Conservation (phyloP, 2,329 filamentous ascomycete genomes). For the Colletotrichum cereale region DNA sequence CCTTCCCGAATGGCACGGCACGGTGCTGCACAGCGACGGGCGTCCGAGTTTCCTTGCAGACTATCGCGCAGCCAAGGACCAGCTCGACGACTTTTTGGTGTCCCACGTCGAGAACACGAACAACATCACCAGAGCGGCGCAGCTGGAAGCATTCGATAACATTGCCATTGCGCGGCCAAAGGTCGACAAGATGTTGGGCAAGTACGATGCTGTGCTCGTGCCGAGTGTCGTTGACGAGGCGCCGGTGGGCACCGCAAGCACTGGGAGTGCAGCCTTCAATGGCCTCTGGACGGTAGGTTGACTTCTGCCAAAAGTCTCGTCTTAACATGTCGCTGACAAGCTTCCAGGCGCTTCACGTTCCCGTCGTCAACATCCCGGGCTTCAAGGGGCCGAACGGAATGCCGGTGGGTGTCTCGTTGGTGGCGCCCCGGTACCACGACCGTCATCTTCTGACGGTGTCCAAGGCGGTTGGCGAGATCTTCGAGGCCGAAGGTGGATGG, state of each 20-base stretch:
- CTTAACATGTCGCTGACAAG: constrained; percentile 31
- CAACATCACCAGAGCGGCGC: constrained; percentile 58
- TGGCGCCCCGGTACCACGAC: constrained; percentile 62
- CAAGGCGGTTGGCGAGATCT: constrained; percentile 53
- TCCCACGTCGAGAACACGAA: constrained; percentile 64
- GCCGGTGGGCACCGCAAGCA: constrained; percentile 62
- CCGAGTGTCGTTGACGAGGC: constrained; percentile 70
- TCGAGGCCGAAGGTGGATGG: constrained; percentile 51
- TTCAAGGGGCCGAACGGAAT: constrained; percentile 66
- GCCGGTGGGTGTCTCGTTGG: constrained; percentile 70
- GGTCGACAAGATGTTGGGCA: constrained; percentile 61
- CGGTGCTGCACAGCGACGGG: constrained; percentile 65
- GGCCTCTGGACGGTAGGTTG: constrained; percentile 64
- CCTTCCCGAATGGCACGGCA: constrained; percentile 64
- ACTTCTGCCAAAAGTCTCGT: constrained; percentile 36
- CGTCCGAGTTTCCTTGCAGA: constrained; percentile 66
- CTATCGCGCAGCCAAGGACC: constrained; percentile 60
- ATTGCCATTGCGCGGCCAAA: constrained; percentile 63
- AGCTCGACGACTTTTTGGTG: constrained; percentile 59
- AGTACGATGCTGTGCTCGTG: constrained; percentile 66
- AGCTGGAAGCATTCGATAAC: constrained; percentile 66
- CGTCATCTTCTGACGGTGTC: constrained; percentile 57
- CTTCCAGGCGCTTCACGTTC: constrained; percentile 67
- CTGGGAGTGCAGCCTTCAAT: constrained; percentile 67
- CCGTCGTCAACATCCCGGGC: constrained; percentile 74